Evolutionary conservation across 2,329 filamentous ascomycete genomes (phyloP), one percentile per base, ranked within the genome.

Genomic region (Dactylellina leptospora): DNA sequence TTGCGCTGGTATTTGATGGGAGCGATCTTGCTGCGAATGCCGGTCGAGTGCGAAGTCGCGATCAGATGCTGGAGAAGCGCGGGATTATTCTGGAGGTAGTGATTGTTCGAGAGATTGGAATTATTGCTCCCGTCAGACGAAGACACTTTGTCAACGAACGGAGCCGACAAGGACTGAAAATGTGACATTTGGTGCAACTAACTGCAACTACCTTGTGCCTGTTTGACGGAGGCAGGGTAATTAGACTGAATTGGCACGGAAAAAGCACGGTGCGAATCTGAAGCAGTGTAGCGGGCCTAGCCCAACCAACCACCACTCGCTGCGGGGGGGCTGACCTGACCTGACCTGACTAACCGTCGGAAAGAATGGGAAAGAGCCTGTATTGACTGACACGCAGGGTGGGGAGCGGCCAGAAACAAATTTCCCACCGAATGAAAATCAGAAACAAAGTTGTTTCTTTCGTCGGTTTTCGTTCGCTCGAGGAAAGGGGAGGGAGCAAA

Each of bases 151-250:
- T 73, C 69, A 56, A 73, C 69, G 69, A 73, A 73, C 40, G 69
- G 69, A 51, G 69, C 69, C 56, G 69, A 73, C 69, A 73, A 59
- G 69, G 69, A 68, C 68, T 73, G 69, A 58, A 73, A 73, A 68
- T 73, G 69, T 68, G 69, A 73, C 69, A 73, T 73, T 40, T 72
- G 59, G 59, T 63, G 68, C 59, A 53, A 63, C 58, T 72, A 10
- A n/a, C 13, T 30, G 54, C 54, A 30, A n/a, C n/a, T 33, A 42
- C 59, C 59, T 63, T 28, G 59, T 27, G 60, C 60, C 60, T 54
- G 54, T 66, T 48, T 66, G 48, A 60, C 40, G 38, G 28, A 44
- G 23, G 44, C 30, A 51, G 36, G 45, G 42, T 30, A 56, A 71
- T 50, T 38, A 28, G 40, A 20, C 16, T 30, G 23, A 30, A 62